These are phyloP conservation scores for Pichia deserticola DNA, from an alignment of 805 yeast genomes.

Conservation along the genomic window DNA sequence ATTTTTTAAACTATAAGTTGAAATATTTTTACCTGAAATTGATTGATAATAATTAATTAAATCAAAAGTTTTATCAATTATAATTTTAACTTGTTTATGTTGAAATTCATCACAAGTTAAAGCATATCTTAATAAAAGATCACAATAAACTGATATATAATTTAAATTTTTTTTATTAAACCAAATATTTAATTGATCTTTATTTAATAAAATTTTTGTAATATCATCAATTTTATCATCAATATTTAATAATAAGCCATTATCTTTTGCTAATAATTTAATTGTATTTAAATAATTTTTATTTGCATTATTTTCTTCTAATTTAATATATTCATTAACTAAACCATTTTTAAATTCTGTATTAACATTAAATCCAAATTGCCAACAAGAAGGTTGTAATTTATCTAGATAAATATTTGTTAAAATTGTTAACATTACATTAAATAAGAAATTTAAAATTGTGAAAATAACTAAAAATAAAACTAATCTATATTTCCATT, in stretches of 20 bases:
- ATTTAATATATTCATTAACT: slow-evolving; percentile 31
- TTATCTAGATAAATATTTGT: slow-evolving; percentile 24
- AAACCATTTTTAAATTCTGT: slow-evolving; percentile 31
- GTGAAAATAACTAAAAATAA: slow-evolving; percentile 35
- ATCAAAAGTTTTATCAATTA: slow-evolving; percentile 25
- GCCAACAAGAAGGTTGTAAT: slow-evolving; percentile 22
- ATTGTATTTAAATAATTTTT: slow-evolving; percentile 26
- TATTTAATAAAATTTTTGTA: slow-evolving; percentile 15
- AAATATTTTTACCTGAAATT: slow-evolving; percentile 14
- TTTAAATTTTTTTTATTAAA: slow-evolving; percentile 23
- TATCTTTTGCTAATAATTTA: slow-evolving; percentile 24
- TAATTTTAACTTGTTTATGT: slow-evolving; percentile 19
- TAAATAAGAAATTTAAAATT: slow-evolving; percentile 31
- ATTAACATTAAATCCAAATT: slow-evolving; percentile 24
- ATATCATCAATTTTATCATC: slow-evolving; percentile 15
- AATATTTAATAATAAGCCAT: slow-evolving; percentile 16
- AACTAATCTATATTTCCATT: slow-evolving; percentile 38
- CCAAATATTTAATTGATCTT: slow-evolving; percentile 19
- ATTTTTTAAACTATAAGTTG: slow-evolving; percentile 24
- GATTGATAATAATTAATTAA: slow-evolving; percentile 26
- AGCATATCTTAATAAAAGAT: slow-evolving; percentile 34
- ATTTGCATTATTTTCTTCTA: slow-evolving; percentile 29
- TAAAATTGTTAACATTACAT: slow-evolving; percentile 27
- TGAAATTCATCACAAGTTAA: slow-evolving; percentile 25
- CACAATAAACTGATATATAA: slow-evolving; percentile 30